Base-by-base conservation (phyloP, 441 rosid species). In the Pelargonium myrrhifolium region DNA sequence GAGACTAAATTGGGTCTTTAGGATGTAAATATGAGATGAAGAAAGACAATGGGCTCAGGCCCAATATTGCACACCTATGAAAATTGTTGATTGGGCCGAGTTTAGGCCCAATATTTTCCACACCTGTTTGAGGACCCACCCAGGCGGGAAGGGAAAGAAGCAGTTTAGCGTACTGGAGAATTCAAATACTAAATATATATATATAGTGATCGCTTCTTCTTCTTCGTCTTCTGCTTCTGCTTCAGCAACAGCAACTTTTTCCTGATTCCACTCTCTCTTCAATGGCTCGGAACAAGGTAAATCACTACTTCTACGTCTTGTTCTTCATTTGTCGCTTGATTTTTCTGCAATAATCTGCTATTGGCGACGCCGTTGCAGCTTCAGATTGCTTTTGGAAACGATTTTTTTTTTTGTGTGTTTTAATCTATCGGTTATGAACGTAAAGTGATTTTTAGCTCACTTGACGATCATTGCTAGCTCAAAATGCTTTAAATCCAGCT, bases 201-300 rank as follows among this genome's bases (percentile, higher is more conserved):
- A 31, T 31, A 31, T 31, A 53, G 22, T 17, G 59, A 53, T 53
- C 59, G 58, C n/a, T 49, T 15, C 21, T 49, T n/a, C 21, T 49
- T 49, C 21, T 15, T 51, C 58, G 6, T 47, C 53, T 47, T 47
- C 53, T 11, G 53, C 53, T 51, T 47, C 55, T 2, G 55, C 17
- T 47, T 14, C 76, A 71, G 73, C 82, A 78, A 76, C 84, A 20
- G 17, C 72, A 3, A 53, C 78, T 72, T 72, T 77, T 61, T 39
- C 59, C 42, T 21, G 18, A 6, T 21, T 55, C 40, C 42, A 3
- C 68, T 47, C 39, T 20, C 68, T 59, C 73, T 58, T 14, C 71
- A 75, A 89, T 89, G 96, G 91, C 89, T 77, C 85, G 91, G 72
- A 89, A 82, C 78, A 82, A 79, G 84, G 96, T 87, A 79, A 68